Evolutionary conservation across 495 filamentous ascomycete genomes (phyloP).

Genomic region (Filosporella fistucella): DNA sequence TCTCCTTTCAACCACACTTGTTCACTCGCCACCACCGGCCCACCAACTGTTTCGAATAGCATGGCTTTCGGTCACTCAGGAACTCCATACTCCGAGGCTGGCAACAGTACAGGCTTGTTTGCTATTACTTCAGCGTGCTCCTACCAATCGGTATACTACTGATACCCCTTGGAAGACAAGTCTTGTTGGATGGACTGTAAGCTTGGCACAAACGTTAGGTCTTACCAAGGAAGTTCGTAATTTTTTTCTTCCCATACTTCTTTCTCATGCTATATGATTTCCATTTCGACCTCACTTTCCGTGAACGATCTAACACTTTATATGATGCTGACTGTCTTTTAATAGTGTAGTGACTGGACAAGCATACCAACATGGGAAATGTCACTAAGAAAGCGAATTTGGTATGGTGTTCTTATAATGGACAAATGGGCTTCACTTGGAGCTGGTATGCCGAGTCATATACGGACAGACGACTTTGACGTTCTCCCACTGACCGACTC

Average conservation of each 20-base stretch:
- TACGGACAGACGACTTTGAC: slow-evolving; percentile 19
- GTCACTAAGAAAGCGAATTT: slow-evolving; percentile 20
- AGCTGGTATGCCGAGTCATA: slow-evolving; percentile 26
- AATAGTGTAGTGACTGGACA: slow-evolving; percentile 22
- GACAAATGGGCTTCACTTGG: slow-evolving; percentile 27
- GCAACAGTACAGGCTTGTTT: slow-evolving; percentile 24
- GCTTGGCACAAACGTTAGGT: slow-evolving; percentile 22
- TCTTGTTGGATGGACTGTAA: slow-evolving; percentile 25
- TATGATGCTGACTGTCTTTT: too few relatives aligned
- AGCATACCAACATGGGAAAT: slow-evolving; percentile 23
- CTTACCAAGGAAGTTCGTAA: slow-evolving; percentile 21
- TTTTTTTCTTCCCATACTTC: too few relatives aligned
- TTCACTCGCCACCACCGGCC: slow-evolving; percentile 18
- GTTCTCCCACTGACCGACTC: slow-evolving; percentile 17
- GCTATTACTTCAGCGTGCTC: slow-evolving; percentile 22
- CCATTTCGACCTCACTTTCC: too few relatives aligned
- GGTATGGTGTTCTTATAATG: slow-evolving; percentile 26
- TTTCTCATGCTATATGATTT: too few relatives aligned
- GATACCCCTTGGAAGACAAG: slow-evolving; percentile 25
- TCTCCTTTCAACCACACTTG: slow-evolving; percentile 22
- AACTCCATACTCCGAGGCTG: slow-evolving; percentile 22
- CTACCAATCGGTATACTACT: slow-evolving; percentile 23
- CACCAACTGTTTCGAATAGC: slow-evolving; percentile 20
- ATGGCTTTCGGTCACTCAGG: slow-evolving; percentile 23
- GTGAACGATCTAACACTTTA: too few relatives aligned